Evolutionary conservation across 1,284 basidiomycete species (phyloP), one percentile per base, ranked within the genome.

Genomic region (Psilocybe mexicana): DNA sequence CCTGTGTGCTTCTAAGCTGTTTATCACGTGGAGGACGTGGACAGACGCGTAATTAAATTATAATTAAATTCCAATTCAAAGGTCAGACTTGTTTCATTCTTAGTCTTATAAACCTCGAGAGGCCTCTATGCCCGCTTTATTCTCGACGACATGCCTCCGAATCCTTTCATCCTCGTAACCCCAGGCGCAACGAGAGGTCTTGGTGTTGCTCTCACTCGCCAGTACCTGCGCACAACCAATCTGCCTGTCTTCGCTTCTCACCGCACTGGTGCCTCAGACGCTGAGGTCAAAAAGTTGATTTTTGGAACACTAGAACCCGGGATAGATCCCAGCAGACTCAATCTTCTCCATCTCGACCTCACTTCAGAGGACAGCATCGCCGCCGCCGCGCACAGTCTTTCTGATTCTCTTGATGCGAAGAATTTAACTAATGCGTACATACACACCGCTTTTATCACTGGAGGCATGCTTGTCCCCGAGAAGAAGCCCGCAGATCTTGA

Each of bases 161-260:
- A 64, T 43, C 79, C 77, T 0, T 83, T 83, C 61, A 66, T 79
- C 63, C 74, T 84, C 53, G 70, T 84, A 35, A 69, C 76, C 23
- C 74, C 76, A 40, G 70, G 70, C 23, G 77, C 81, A 0, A 81
- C 79, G 11, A 74, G 82, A 24, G 82, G 83, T 10, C 73, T 86
- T 11, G 83, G 82, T 8, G 75, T 84, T 28, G 82, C 83, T 1
- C 72, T 87, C 33, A 79, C 82, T 12, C 76, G 83, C n/a, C 78
- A 82, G 63, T 79, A 80, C 60, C 75, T 86, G 30, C 72, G 73
- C 48, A 78, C 75, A 0, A 84, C 83, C 6, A 67, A 70, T 8
- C 68, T 83, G 18, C 83, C 83, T 1, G 78, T 87, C 2, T 83
- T 76, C 63, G 81, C 82, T 12, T 84, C 81, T 2, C 78, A 83